Conservation (phyloP, 768 basidiomycete species). For the Naematelia aurantialba region DNA sequence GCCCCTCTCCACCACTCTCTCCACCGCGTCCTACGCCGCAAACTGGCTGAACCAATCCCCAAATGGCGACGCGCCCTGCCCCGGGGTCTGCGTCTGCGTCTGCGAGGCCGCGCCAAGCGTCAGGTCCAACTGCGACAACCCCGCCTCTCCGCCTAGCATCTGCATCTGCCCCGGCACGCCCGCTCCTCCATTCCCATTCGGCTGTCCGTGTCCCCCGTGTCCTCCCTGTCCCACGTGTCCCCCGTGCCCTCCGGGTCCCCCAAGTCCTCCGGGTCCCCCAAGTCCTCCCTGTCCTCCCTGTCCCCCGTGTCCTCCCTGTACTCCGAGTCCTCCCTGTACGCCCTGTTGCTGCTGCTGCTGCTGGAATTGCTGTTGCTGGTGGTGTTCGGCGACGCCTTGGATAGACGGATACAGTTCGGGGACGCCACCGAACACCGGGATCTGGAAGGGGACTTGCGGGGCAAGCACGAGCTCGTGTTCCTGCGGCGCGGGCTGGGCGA, state of each 20-base stretch:
- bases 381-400: neutral
- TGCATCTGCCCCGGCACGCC: neutral
- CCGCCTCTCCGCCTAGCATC: neutral
- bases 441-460: slow-evolving; percentile 12
- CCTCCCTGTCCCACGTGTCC: no score
- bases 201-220: neutral
- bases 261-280: no score
- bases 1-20: neutral
- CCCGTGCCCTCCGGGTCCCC: no score
- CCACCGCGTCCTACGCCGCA: neutral
- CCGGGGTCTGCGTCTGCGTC: neutral
- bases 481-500: slow-evolving; percentile 7
- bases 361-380: neutral
- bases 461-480: slow-evolving; percentile 15
- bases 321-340: neutral
- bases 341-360: neutral
- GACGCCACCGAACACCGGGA: slow-evolving; percentile 4
- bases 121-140: neutral
- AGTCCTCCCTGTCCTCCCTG: no score
- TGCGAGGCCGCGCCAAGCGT: neutral
- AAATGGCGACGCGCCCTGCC: neutral
- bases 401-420: slow-evolving; percentile 1
- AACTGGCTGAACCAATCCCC: neutral
- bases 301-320: no score
- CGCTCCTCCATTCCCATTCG: neutral